phyloP scores from a whole-genome alignment of 805 yeast species.

The Huiozyma sinensis region DNA sequence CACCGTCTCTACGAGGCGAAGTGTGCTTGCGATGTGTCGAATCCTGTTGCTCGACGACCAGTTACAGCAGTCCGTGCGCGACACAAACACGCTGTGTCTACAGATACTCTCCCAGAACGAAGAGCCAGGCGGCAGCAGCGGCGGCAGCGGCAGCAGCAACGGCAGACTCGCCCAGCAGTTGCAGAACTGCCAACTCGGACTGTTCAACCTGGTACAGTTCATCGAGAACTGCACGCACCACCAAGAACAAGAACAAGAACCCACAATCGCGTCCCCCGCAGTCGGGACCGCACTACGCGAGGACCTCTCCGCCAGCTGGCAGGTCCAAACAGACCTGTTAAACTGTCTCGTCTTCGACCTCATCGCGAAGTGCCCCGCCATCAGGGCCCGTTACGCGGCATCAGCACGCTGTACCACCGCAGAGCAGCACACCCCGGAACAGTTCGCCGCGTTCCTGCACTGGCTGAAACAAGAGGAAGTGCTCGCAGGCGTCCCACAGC shows the following conservation, averaged over 20 bases:
- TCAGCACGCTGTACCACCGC: slow-evolving; percentile 3
- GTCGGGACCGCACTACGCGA: slow-evolving; percentile 5
- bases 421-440: background rate
- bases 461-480: slow-evolving; percentile 18
- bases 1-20: too few species aligned
- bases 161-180: slow-evolving; percentile 5
- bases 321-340: slow-evolving; percentile 15
- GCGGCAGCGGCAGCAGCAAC: too few species aligned
- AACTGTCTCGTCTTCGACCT: slow-evolving; percentile 13
- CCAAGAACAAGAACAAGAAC: slow-evolving; percentile 2
- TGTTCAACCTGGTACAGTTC: slow-evolving; percentile 15
- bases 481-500: background rate
- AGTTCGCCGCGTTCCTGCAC: slow-evolving; percentile 9
- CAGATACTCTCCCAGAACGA: too few species aligned
- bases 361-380: slow-evolving; percentile 6
- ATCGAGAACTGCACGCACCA: slow-evolving; percentile 3
- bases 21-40: too few species aligned
- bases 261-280: slow-evolving; percentile 3
- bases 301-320: slow-evolving; percentile 18
- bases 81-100: too few species aligned
- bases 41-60: too few species aligned
- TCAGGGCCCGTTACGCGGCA: slow-evolving; percentile 3
- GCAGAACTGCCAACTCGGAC: slow-evolving; percentile 18
- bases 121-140: too few species aligned
- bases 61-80: too few species aligned